Evolutionary conservation across 768 basidiomycete species (phyloP).

Genomic region (Mycena amicta): DNA sequence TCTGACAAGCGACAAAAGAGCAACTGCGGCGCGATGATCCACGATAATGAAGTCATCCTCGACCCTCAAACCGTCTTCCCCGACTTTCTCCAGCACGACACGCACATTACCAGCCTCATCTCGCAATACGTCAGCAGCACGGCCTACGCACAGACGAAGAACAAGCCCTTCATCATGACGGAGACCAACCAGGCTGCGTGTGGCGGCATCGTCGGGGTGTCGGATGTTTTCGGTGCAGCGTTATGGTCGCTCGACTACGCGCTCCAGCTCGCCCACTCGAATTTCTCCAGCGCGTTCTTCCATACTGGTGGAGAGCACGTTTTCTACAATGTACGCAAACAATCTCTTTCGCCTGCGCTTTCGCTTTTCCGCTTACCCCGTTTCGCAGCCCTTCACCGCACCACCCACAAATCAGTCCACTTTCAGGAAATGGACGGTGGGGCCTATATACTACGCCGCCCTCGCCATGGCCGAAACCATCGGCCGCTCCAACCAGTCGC

Average conservation of each 20-base stretch:
- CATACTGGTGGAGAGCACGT: conserved; percentile 47
- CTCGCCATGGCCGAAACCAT: conserved; percentile 70
- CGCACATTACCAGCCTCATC: conserved; percentile 17
- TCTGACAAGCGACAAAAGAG: conserved; percentile 28
- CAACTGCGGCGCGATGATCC: conserved; percentile 41
- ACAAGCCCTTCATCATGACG: conserved; percentile 42
- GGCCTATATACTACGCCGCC: conserved; percentile 72
- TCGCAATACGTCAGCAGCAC: conserved; percentile 12
- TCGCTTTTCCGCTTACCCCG: background rate
- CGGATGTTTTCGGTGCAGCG: conserved; percentile 27
- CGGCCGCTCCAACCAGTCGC: conserved; percentile 61
- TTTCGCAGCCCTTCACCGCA: conserved; percentile 22
- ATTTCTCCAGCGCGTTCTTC: conserved; percentile 54
- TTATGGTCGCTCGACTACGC: conserved; percentile 59
- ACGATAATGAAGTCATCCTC: background rate
- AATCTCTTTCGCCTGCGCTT: background rate
- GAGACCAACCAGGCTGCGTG: conserved; percentile 50
- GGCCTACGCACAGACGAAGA: conserved; percentile 3
- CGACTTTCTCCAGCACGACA: conserved; percentile 34
- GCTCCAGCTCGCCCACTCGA: conserved; percentile 53
- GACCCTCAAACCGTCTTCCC: conserved; percentile 27
- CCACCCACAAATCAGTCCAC: conserved; percentile 55
- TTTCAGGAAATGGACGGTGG: conserved; percentile 71
- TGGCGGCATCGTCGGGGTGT: conserved; percentile 37
- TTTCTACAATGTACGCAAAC: conserved; percentile 62